These are phyloP conservation scores for Arabidopsis thaliana DNA, from an alignment of 345 rosid genomes.

Conservation along the genomic window DNA sequence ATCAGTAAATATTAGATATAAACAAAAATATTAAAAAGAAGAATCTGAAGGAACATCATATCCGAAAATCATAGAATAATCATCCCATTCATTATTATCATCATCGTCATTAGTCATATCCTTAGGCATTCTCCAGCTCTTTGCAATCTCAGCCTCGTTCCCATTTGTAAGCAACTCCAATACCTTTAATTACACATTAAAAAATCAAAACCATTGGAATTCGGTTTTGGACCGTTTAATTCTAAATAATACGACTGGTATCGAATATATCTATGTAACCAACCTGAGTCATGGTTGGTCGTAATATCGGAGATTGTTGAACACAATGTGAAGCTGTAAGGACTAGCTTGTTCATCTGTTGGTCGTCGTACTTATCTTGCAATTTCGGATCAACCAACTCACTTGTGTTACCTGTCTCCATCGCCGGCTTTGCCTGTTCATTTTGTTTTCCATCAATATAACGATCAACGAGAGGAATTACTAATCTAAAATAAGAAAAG, in stretches of 20 bases:
- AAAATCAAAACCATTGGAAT: not conserved
- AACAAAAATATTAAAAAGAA: conserved; percentile 50
- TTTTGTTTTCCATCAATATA: not conserved
- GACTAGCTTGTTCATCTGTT: conserved; percentile 67
- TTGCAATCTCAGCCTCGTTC: conserved; percentile 57
- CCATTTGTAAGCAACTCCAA: conserved; percentile 72
- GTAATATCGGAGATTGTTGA: conserved; percentile 74
- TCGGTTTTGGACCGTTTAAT: not conserved
- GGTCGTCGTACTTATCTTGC: conserved; percentile 60
- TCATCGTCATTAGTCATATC: conserved; percentile 37
- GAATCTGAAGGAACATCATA: conserved; percentile 65
- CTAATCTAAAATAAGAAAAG: not conserved
- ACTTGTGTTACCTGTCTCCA: conserved; percentile 69
- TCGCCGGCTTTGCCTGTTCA: conserved; percentile 76
- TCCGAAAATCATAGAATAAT: conserved; percentile 75
- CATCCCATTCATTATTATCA: conserved; percentile 65
- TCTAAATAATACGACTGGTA: not conserved
- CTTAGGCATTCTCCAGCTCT: conserved; percentile 76
- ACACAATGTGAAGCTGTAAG: conserved; percentile 81
- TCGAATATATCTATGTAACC: conserved; percentile 13
- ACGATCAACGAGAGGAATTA: not conserved
- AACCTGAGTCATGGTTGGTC: conserved; percentile 91
- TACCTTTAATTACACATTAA: conserved; percentile 48
- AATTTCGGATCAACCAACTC: conserved; percentile 72
- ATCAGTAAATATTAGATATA: conserved; percentile 20